Base-by-base conservation (phyloP, 2,329 filamentous ascomycete genomes). In the Colletotrichum lini region DNA sequence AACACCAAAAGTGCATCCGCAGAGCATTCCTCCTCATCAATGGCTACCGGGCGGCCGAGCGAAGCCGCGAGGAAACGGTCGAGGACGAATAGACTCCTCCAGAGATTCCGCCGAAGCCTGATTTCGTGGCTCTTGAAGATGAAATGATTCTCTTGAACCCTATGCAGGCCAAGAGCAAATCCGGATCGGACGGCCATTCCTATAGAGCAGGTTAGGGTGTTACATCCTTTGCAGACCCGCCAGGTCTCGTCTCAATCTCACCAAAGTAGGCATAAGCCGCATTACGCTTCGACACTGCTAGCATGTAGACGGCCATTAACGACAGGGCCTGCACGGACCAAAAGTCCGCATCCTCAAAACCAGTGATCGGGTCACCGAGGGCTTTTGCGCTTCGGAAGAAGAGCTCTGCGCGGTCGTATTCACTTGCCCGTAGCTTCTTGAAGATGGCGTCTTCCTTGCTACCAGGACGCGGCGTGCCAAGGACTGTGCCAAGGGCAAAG, bases 321-420 rank as follows among this genome's bases (percentile, higher is more conserved):
- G 89, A 80, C 53, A 92, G 80, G 2, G 89, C 89, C 76, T 92
- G 90, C 57, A 93, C 85, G 15, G 89, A 89, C 88, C 90, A 91
- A 69, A 92, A 87, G 66, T 91, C 87, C 26, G 87, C 88, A 75
- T 91, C 88, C 75, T 92, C 90, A 58, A 91, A 86, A 0, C 88
- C 84, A 3, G 80, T 78, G 1, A 82, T 78, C 1, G 82, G 80
- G 56, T 85, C 82, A 21, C 81, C 81, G 18, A 91, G 80, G 52
- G 82, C 83, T 73, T 87, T 89, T 6, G 90, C 90, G 72, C 86
- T 89, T 18, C 85, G 81, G 75, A 90, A 93, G 76, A 92, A 91
- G 13, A 88, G 79, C 73, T 92, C 90, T n/a, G 89, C 88, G 73
- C 87, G 83, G 72, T 89, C 86, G 2, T 83, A 77, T 40, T 84